These are phyloP conservation scores for Aspergillus awamori DNA, from an alignment of 2,329 filamentous ascomycete species.

Conservation along the genomic window DNA sequence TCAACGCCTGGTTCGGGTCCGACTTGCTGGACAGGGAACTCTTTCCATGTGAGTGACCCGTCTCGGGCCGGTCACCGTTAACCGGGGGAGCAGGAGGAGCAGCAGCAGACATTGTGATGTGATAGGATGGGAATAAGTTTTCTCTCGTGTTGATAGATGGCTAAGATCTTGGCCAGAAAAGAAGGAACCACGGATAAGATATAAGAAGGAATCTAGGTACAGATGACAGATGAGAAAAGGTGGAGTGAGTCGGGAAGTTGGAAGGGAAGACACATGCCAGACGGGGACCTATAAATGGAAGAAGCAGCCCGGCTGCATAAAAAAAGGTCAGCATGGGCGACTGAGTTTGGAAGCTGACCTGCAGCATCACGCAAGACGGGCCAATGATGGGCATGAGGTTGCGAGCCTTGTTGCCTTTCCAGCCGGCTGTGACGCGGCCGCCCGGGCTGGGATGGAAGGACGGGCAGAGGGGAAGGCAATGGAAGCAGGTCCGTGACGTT, in stretches of 20 bases:
- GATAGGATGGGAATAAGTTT: background rate
- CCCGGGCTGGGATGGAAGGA: background rate
- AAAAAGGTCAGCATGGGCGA: background rate
- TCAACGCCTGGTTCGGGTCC: conserved; percentile 81
- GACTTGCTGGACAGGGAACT: conserved; percentile 69
- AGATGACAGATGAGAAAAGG: no score
- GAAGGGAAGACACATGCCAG: background rate
- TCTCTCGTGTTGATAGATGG: background rate
- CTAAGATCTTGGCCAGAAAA: background rate
- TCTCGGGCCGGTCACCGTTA: conserved; percentile 20
- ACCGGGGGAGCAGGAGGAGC: conserved; percentile 8
- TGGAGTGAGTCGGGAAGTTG: no score
- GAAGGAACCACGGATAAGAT: conserved; percentile 1
- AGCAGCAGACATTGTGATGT: conserved; percentile 2
- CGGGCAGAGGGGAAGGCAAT: no score
- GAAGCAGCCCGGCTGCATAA: background rate
- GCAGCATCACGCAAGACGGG: conserved; percentile 14
- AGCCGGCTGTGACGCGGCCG: conserved; percentile 22
- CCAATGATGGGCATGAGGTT: conserved; percentile 12
- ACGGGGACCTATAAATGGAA: background rate
- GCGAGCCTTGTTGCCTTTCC: background rate
- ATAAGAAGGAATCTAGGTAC: background rate
- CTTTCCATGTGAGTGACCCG: conserved; percentile 7
- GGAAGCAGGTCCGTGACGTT: conserved; percentile 8
- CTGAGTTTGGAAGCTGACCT: background rate